Conservation (phyloP, 257 asterid species). For the Capsicum rhomboideum region DNA sequence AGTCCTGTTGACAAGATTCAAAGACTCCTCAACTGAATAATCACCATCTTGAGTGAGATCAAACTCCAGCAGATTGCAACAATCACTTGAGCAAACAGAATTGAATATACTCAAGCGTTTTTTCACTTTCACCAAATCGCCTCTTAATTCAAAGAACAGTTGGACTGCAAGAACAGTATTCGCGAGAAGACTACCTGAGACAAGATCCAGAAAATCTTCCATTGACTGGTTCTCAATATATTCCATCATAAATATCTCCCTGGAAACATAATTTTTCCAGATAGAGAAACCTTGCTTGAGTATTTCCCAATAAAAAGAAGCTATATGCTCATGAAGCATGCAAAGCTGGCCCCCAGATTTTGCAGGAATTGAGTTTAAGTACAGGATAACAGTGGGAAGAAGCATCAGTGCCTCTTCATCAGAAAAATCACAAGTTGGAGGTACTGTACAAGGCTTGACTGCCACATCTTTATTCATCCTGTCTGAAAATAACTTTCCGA, state of each 20-base stretch:
- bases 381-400: constrained; percentile 56
- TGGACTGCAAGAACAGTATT: constrained; percentile 44
- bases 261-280: constrained; percentile 53
- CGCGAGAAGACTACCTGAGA: constrained; percentile 64
- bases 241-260: constrained; percentile 35
- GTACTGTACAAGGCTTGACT: constrained; percentile 14
- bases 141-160: constrained; percentile 29
- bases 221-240: constrained; percentile 28
- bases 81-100: constrained; percentile 48
- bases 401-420: constrained; percentile 61
- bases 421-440: constrained; percentile 25
- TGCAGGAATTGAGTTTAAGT: constrained; percentile 29
- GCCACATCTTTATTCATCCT: constrained; percentile 24
- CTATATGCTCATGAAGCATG: constrained; percentile 31
- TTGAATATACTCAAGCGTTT: constrained; percentile 46
- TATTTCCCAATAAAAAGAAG: constrained; percentile 37
- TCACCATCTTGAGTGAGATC: constrained; percentile 29
- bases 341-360: constrained; percentile 36
- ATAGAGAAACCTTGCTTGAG: constrained; percentile 44
- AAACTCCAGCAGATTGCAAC: constrained; percentile 41
- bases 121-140: constrained; percentile 29
- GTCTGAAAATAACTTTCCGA: constrained; percentile 49
- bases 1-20: constrained; percentile 55
- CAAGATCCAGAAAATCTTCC: constrained; percentile 37
- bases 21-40: constrained; percentile 35